A percentile compares a stretch with the other conserved stretches of the same genome.
phyloP scores from a whole-genome alignment of 2,329 filamentous ascomycete species.

The Cryphonectria parasitica region DNA sequence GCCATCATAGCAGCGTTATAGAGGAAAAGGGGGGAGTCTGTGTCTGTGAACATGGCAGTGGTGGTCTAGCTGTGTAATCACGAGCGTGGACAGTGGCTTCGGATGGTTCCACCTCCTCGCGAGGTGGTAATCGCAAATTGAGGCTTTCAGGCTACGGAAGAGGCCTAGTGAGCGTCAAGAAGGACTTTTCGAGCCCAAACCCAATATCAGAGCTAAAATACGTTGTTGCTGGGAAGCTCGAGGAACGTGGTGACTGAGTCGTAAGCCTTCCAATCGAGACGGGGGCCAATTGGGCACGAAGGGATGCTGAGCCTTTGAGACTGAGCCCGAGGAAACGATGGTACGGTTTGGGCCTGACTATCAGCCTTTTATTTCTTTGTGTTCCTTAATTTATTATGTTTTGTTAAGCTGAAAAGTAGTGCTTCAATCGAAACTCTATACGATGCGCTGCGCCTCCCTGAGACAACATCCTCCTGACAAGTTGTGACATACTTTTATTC shows the following conservation, averaged over 20 bases:
- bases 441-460: not conserved
- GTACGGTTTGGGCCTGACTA: not conserved
- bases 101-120: not conserved
- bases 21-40: not conserved
- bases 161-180: slow-evolving; percentile 18
- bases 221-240: not conserved
- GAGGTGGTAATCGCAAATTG: not conserved
- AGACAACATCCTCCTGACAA: not conserved
- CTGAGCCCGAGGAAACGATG: not conserved
- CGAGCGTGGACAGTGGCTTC: not conserved
- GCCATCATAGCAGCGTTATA: not conserved
- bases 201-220: not conserved
- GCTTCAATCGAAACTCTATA: not conserved
- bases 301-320: not conserved
- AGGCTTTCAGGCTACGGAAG: not conserved
- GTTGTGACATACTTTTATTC: not conserved
- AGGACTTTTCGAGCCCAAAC: slow-evolving; percentile 15
- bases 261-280: not conserved
- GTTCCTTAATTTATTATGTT: too few relatives aligned
- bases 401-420: not conserved
- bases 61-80: not conserved
- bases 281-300: not conserved
- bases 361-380: not conserved
- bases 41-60: not conserved
- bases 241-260: not conserved